Evolutionary conservation across 208 protist species (phyloP).

Genomic region (Endotrypanum monterogeii): DNA sequence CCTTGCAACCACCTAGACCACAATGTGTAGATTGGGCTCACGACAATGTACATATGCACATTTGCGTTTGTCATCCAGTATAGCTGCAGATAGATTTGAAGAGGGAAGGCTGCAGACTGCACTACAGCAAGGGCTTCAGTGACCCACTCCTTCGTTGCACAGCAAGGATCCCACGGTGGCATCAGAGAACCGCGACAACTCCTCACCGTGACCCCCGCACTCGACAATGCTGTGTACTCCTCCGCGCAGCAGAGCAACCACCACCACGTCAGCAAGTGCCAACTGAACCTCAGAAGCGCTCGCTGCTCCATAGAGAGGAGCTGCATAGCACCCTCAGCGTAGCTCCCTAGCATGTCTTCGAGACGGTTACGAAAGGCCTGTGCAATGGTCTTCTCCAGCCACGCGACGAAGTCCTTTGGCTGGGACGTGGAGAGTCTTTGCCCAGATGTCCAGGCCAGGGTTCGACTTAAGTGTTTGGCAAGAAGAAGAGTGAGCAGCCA

Average conservation of each 20-base stretch:
- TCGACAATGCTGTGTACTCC: neutral
- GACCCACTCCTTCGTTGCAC: neutral
- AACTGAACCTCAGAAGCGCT: constrained; percentile 47
- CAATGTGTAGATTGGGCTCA: constrained; percentile 43
- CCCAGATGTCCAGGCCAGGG: neutral
- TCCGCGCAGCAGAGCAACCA: constrained; percentile 32
- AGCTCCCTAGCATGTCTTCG: constrained; percentile 28
- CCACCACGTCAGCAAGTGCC: constrained; percentile 47
- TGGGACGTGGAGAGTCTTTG: neutral
- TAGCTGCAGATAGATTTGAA: constrained; percentile 50
- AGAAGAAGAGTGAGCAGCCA: constrained; percentile 48
- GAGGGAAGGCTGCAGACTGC: constrained; percentile 24
- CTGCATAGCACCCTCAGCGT: constrained; percentile 48
- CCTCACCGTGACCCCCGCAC: neutral
- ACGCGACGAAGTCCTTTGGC: neutral
- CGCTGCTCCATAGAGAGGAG: constrained; percentile 38
- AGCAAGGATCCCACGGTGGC: neutral
- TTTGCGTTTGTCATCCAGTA: constrained; percentile 57
- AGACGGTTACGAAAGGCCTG: constrained; percentile 12
- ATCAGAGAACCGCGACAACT: neutral
- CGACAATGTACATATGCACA: constrained; percentile 53
- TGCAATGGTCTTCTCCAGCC: neutral
- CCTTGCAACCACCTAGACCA: constrained; percentile 26
- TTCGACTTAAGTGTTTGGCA: constrained; percentile 24
- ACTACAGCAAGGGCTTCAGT: neutral